Conservation (phyloP, 495 filamentous ascomycete genomes). For the Penicillium paradoxum region DNA sequence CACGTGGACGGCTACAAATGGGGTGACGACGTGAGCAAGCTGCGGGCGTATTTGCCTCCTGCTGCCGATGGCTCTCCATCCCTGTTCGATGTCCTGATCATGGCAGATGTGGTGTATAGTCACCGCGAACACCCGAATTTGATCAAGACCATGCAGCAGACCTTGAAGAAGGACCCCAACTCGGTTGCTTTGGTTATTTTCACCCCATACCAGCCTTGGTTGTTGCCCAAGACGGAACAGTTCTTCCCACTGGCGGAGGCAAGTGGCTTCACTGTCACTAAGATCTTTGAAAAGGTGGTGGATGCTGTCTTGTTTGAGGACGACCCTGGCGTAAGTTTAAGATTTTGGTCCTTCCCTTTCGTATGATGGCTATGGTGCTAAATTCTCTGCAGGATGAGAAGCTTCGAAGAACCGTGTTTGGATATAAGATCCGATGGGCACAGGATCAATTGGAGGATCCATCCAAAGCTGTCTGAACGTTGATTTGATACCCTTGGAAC, state of each 20-base stretch:
- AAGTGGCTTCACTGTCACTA: constrained; percentile 65
- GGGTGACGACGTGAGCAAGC: constrained; percentile 53
- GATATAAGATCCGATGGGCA: constrained; percentile 57
- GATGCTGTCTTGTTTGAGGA: constrained; percentile 82
- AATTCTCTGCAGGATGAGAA: constrained; percentile 53
- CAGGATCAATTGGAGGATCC: constrained; percentile 24
- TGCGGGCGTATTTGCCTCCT: constrained; percentile 48
- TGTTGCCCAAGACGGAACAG: constrained; percentile 71
- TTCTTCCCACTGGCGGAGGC: constrained; percentile 75
- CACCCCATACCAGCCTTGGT: constrained; percentile 87
- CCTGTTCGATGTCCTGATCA: constrained; percentile 73
- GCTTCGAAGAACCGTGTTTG: constrained; percentile 74
- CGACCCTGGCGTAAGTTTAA: constrained; percentile 64
- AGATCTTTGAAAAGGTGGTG: constrained; percentile 75
- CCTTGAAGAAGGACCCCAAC: constrained; percentile 48
- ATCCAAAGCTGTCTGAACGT: constrained; percentile 6
- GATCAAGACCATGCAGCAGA: constrained; percentile 60
- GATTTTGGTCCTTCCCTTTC: not conserved
- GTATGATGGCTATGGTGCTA: constrained; percentile 2
- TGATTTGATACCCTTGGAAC: constrained; percentile 25
- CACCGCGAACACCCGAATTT: constrained; percentile 79
- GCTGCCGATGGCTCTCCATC: constrained; percentile 10
- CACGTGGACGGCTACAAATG: constrained; percentile 69
- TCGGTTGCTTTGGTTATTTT: constrained; percentile 82
- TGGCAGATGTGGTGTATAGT: constrained; percentile 86